Conservation (phyloP, 78 protist species). For the Cavenderia fasciculata region DNA sequence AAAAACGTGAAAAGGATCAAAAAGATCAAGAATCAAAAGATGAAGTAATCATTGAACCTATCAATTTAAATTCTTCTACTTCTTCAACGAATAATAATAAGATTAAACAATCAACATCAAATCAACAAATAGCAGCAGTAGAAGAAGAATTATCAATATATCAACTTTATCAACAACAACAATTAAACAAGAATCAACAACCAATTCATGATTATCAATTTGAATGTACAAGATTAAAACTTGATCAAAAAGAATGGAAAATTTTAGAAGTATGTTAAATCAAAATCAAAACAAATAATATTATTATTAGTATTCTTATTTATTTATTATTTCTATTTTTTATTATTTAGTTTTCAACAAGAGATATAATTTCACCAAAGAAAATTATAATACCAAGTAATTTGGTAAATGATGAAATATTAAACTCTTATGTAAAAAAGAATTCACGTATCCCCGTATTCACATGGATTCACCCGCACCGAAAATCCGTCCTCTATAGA, state of each 20-base stretch:
- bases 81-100: too few species aligned
- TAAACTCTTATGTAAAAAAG: slow-evolving; percentile 28
- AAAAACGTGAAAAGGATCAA: too few species aligned
- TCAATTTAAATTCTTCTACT: too few species aligned
- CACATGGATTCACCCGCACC: slow-evolving; percentile 24
- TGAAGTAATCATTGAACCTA: too few species aligned
- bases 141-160: too few species aligned
- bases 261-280: neutral
- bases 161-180: too few species aligned
- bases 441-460: slow-evolving; percentile 30
- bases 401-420: slow-evolving; percentile 24
- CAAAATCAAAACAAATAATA: neutral
- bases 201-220: too few species aligned
- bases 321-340: neutral
- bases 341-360: slow-evolving; percentile 1
- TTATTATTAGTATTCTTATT: neutral
- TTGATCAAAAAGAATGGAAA: slow-evolving; percentile 41
- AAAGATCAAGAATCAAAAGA: too few species aligned
- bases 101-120: too few species aligned
- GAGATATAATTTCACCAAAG: slow-evolving; percentile 37
- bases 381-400: slow-evolving; percentile 10
- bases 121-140: too few species aligned
- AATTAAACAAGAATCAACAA: too few species aligned
- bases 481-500: slow-evolving; percentile 2
- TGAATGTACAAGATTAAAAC: neutral